Percentiles rank a stretch among this genome's conserved stretches.
Evolutionary conservation across 768 basidiomycete genomes (phyloP).

Genomic region (Fomitopsis serialis): DNA sequence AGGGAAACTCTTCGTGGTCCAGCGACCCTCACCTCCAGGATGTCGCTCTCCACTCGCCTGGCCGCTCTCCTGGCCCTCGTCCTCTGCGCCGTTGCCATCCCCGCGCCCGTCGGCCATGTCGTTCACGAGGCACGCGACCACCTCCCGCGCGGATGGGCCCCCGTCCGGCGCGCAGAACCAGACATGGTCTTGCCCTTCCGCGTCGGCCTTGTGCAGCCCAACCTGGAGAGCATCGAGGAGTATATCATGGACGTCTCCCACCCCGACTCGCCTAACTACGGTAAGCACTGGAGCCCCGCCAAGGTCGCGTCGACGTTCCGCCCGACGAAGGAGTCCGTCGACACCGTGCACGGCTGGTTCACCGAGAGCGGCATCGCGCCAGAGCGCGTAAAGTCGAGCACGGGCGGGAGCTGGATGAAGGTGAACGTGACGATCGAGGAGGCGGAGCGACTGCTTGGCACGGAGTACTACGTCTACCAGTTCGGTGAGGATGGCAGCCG

Average conservation of each 20-base stretch:
- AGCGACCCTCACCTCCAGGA: not conserved
- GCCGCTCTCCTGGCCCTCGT: not conserved
- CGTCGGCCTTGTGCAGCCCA: conserved; percentile 42
- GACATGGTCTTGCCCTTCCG: conserved; percentile 37
- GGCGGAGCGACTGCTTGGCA: conserved; percentile 37
- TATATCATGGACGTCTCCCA: conserved; percentile 44
- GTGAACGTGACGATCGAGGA: conserved; percentile 36
- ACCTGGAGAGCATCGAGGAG: conserved; percentile 39
- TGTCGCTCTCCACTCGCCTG: conserved; percentile 1
- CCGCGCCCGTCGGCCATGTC: not conserved
- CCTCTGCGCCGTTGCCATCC: not conserved
- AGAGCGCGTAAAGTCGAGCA: conserved; percentile 33
- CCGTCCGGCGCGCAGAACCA: conserved; percentile 30
- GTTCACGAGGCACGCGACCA: conserved; percentile 11
- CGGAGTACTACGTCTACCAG: conserved; percentile 53
- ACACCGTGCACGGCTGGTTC: conserved; percentile 40
- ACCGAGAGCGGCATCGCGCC: conserved; percentile 32
- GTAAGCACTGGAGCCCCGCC: conserved; percentile 41
- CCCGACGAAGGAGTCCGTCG: conserved; percentile 36
- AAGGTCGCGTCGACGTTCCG: conserved; percentile 42
- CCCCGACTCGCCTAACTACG: conserved; percentile 45
- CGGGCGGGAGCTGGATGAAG: conserved; percentile 41
- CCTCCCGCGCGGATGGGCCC: conserved; percentile 40
- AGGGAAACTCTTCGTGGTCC: too few species aligned
- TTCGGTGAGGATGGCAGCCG: conserved; percentile 38